phyloP scores from a whole-genome alignment of 306 rosid species.

The Vigna trinervia region DNA sequence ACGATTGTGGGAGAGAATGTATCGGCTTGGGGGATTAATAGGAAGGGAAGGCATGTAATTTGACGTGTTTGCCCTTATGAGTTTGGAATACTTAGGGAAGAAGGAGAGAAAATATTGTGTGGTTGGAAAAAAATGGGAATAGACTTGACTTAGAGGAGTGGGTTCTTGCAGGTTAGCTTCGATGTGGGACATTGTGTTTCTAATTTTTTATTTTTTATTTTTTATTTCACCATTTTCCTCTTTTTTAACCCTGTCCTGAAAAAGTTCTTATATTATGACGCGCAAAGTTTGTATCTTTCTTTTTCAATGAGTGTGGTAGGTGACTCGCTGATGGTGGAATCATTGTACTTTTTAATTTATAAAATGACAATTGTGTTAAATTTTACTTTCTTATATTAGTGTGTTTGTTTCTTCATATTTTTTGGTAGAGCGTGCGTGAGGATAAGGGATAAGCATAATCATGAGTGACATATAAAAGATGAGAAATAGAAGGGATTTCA shows the following conservation, averaged over 20 bases:
- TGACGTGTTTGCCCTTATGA: background rate
- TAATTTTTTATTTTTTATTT: background rate
- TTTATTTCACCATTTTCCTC: background rate
- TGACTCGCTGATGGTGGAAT: background rate
- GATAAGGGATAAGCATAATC: too few species aligned
- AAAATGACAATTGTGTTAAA: too few species aligned
- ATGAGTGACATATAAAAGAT: too few species aligned
- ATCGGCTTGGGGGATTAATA: background rate
- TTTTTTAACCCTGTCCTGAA: background rate
- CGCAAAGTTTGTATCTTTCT: background rate
- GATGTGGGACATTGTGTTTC: background rate
- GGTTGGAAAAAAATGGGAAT: background rate
- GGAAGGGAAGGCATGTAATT: background rate
- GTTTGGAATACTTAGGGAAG: background rate
- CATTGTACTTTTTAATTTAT: too few species aligned
- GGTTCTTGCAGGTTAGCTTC: background rate
- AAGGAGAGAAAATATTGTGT: too few species aligned
- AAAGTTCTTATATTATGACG: background rate
- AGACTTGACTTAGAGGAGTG: background rate
- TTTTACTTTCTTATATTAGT: too few species aligned
- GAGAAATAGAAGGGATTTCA: too few species aligned
- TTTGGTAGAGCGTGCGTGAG: too few species aligned
- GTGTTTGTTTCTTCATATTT: too few species aligned
- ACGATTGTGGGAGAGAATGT: background rate
- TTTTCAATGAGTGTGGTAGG: background rate